Evolutionary conservation across 108 stramenopile species (phyloP).

Genomic region (Parietichytrium sp.): DNA sequence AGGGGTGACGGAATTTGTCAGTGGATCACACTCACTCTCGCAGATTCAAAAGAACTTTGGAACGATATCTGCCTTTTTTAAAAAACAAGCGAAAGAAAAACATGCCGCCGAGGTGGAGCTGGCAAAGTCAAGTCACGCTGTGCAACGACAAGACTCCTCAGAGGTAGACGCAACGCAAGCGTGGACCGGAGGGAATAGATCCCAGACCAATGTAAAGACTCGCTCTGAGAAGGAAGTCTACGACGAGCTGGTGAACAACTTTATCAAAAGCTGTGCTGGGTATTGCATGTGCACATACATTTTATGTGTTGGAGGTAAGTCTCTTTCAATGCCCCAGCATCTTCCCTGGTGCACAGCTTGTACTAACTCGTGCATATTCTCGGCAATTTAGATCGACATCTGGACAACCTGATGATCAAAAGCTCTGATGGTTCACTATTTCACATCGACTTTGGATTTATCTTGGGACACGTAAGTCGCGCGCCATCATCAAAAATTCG

Average conservation of each 20-base stretch:
- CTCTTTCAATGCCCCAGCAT: neutral
- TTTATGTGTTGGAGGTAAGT: conserved; percentile 80
- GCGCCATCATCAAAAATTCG: neutral
- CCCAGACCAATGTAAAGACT: too few species aligned
- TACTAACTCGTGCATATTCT: neutral
- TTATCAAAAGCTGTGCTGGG: conserved; percentile 91
- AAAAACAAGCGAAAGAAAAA: neutral
- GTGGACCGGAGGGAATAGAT: too few species aligned
- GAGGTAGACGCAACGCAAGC: too few species aligned
- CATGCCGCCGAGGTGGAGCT: conserved; percentile 59
- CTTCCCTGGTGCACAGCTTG: neutral
- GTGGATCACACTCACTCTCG: conserved; percentile 78
- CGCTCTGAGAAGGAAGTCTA: conserved; percentile 48
- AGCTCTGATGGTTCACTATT: conserved; percentile 70
- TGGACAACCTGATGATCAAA: conserved; percentile 80
- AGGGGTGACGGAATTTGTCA: conserved; percentile 96
- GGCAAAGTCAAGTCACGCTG: too few species aligned
- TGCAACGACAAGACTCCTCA: too few species aligned
- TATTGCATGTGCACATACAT: conserved; percentile 97
- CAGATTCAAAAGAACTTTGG: conserved; percentile 65
- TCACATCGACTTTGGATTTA: conserved; percentile 86
- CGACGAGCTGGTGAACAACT: conserved; percentile 77
- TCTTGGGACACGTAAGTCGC: conserved; percentile 64
- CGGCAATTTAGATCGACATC: conserved; percentile 75
- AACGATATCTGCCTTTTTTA: neutral